Evolutionary conservation across 345 rosid genomes (phyloP).

Genomic region (Arabidopsis suecica): DNA sequence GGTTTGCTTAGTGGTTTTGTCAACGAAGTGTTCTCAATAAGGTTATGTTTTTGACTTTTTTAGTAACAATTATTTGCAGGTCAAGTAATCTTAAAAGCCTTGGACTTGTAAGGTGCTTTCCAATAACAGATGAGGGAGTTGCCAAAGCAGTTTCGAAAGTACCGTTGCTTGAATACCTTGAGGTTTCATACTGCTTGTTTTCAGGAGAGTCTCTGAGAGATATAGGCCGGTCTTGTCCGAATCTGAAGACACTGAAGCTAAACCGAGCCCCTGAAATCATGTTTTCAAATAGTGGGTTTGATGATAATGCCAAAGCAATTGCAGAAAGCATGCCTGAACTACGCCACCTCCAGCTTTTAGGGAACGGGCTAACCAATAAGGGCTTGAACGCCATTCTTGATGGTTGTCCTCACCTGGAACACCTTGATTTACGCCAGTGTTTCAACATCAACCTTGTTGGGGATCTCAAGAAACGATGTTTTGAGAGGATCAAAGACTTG

Average conservation of each 20-base stretch:
- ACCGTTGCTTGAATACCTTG: slow-evolving; percentile 63
- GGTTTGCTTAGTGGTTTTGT: too few relatives aligned
- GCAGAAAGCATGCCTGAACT: slow-evolving; percentile 57
- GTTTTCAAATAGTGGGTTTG: slow-evolving; percentile 15
- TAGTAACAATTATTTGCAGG: slow-evolving; percentile 36
- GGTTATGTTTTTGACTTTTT: not conserved
- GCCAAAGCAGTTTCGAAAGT: slow-evolving; percentile 48
- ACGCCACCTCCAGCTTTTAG: slow-evolving; percentile 59
- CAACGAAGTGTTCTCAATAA: too few relatives aligned
- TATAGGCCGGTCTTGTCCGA: slow-evolving; percentile 22
- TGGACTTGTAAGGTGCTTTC: slow-evolving; percentile 44
- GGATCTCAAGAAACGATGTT: slow-evolving; percentile 50
- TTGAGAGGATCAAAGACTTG: slow-evolving; percentile 48
- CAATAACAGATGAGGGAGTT: slow-evolving; percentile 53
- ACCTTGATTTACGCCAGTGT: slow-evolving; percentile 68
- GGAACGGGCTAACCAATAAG: slow-evolving; percentile 56
- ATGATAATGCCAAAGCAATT: slow-evolving; percentile 60
- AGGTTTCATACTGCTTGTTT: slow-evolving; percentile 40
- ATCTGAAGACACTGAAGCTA: slow-evolving; percentile 26
- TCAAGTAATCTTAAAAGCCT: slow-evolving; percentile 53
- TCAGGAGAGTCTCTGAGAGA: slow-evolving; percentile 7
- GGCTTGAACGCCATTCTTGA: slow-evolving; percentile 66
- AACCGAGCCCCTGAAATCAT: slow-evolving; percentile 26
- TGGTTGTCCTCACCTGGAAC: slow-evolving; percentile 58
- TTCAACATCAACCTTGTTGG: slow-evolving; percentile 53